Conservation (phyloP, 1,284 basidiomycete genomes). For the Singerocomus rubriflavus region DNA sequence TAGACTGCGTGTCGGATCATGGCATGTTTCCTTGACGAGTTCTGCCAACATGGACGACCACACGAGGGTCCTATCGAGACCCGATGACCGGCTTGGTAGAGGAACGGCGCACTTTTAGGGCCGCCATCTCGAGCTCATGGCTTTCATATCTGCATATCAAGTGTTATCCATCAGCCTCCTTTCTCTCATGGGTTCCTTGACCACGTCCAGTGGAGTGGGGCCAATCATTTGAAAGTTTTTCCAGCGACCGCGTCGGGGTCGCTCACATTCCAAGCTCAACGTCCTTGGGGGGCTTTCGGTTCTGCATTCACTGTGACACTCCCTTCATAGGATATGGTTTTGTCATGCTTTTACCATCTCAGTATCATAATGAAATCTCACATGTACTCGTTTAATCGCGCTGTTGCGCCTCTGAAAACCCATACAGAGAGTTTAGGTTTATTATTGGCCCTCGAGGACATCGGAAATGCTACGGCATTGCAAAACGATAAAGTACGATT, state of each 20-base stretch:
- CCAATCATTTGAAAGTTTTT: not conserved
- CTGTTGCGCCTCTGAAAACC: conserved; percentile 12
- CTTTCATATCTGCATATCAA: conserved; percentile 23
- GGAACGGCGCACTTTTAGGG: conserved; percentile 1
- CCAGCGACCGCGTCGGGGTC: not conserved
- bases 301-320: too few relatives aligned
- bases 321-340: too few relatives aligned
- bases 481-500: not conserved
- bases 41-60: not conserved
- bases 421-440: not conserved
- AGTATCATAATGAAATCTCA: conserved; percentile 3
- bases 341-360: too few relatives aligned
- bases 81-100: not conserved
- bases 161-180: conserved; percentile 1
- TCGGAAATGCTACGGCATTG: not conserved
- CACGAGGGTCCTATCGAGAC: conserved; percentile 11
- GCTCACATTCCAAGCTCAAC: too few relatives aligned
- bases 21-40: not conserved
- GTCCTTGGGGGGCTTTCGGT: too few relatives aligned
- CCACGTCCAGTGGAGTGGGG: not conserved
- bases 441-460: not conserved
- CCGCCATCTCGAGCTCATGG: not conserved
- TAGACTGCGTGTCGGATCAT: not conserved
- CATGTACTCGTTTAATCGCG: not conserved
- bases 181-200: not conserved